Evolutionary conservation across 495 filamentous ascomycete species (phyloP), one percentile per base, ranked within the genome.

Genomic region (Hypoxylon cercidicola): DNA sequence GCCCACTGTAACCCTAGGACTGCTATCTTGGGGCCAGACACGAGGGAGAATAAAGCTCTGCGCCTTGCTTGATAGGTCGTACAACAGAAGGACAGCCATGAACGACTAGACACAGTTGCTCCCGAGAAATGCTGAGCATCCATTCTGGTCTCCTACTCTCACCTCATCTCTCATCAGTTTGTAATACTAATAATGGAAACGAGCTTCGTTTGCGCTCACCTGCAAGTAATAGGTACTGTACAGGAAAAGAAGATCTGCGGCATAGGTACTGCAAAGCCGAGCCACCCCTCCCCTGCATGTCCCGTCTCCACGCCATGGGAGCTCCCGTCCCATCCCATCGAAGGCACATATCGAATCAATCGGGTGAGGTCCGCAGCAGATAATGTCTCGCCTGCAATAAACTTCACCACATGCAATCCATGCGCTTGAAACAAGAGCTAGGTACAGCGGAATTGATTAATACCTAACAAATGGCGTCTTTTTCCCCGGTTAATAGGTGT

Each of bases 21-120:
- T 59, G 32, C 55, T 18, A 37, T 54, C 35, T 59, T 43, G 34
- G 59, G 64, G 59, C 64, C 52, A 48, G 54, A 47, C 53, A 53
- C 2, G 51, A 32, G 16, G 19, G 47, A 11, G 8, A 21, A 51
- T 20, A 28, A 43, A 9, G 48, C 19, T 55, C 55, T 68, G 65
- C 60, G 65, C 65, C 65, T 59, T 54, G 60, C 50, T 60, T n/a
- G 44, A 52, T 41, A 46, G 19, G 65, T 68, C 28, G 10, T 44
- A 55, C 35, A 28, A 44, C 32, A 37, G 19, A 10, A 41, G 16
- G 21, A 30, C 43, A n/a, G 18, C 13, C n/a, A 44, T 54, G 37
- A 35, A 7, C 49, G 25, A 50, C 18, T 66, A 48, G 32, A 21
- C 35, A 37, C 61, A 4, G 13, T 21, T 56, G 32, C 21, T 19